Base-by-base conservation (phyloP, 768 basidiomycete species). In the Melanogaster broomeanus region DNA sequence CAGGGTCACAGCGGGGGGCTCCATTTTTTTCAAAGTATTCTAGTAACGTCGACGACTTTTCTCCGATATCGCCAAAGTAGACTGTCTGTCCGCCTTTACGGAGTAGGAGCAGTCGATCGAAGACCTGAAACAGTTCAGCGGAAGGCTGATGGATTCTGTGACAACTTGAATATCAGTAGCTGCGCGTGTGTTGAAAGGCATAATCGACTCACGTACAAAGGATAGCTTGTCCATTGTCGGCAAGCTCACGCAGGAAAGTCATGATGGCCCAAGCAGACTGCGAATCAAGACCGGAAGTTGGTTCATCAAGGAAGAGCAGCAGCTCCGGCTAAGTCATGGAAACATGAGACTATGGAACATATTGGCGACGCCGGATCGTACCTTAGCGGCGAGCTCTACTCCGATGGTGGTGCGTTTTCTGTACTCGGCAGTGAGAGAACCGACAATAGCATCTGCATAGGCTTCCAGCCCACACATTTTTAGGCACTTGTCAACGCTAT, bases 401-500 rank as follows among this genome's bases (percentile, higher is more conserved):
- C 67, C 83, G 43, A 85, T 85, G 0, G 81, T 84, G 13, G 79
- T 71, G 4, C 82, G 77, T 61, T 84, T 84, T 38, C 73, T 71
- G 44, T 77, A 74, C 45, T 82, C 79, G 31, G 78, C 70, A 28
- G 64, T 63, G 19, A 78, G 62, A 53, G 81, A 78, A n/a, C 81
- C 83, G 11, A 88, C 80, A 61, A 83, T 77, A 6, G 83, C 85
- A 56, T 88, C 82, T 4, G 81, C 82, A 34, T 81, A 74, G 4
- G 72, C 70, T 48, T 83, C 81, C 43, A 88, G 67, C 27, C 85
- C 86, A 56, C 87, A 84, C 70, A 88, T 80, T 58, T 77, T 74
- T n/a, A 89, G 67, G 59, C 78, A 80, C 44, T 67, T 81, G 62
- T 82, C 79, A 33, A 81, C 79, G 43, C 80, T 81, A 35, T 13